These are phyloP conservation scores for Gomphus bonarii DNA, from an alignment of 1,284 basidiomycete species.

Conservation along the genomic window DNA sequence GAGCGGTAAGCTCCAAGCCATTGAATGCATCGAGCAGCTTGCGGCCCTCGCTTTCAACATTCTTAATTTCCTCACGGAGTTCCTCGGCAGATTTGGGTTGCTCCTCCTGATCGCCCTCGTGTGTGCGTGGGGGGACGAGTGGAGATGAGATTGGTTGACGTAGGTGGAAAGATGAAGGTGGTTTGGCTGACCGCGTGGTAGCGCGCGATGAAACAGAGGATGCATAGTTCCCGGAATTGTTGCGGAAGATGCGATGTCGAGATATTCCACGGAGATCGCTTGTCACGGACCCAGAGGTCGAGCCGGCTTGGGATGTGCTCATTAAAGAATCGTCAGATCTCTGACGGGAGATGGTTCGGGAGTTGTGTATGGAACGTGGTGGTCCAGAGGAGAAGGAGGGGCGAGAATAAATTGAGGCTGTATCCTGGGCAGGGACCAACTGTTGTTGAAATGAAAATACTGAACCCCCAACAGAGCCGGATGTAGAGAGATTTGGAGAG, in stretches of 20 bases:
- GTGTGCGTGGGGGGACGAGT: neutral
- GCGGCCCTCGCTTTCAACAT: constrained; percentile 56
- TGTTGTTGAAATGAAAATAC: constrained; percentile 1
- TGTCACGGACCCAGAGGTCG: constrained; percentile 5
- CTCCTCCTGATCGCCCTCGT: constrained; percentile 9
- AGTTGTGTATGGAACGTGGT: neutral
- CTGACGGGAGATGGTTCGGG: neutral
- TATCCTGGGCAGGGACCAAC: neutral
- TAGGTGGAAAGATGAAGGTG: constrained; percentile 13
- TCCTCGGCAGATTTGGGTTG: constrained; percentile 45
- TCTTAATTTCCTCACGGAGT: constrained; percentile 52
- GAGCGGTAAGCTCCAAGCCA: constrained; percentile 56
- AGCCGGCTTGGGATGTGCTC: constrained; percentile 6
- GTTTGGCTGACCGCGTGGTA: constrained; percentile 11
- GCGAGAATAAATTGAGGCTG: constrained; percentile 4
- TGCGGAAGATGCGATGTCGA: constrained; percentile 2
- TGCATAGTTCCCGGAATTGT: constrained; percentile 9
- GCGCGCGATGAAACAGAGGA: constrained; percentile 11
- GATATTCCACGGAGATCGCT: neutral
- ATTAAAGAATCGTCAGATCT: constrained; percentile 7
- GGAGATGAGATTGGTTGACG: constrained; percentile 2
- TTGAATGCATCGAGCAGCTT: constrained; percentile 66
- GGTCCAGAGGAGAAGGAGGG: constrained; percentile 5
- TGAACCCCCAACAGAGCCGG: neutral
- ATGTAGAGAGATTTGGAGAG: neutral